phyloP scores from a whole-genome alignment of 2,329 filamentous ascomycete genomes.

The Fonsecaea erecta region DNA sequence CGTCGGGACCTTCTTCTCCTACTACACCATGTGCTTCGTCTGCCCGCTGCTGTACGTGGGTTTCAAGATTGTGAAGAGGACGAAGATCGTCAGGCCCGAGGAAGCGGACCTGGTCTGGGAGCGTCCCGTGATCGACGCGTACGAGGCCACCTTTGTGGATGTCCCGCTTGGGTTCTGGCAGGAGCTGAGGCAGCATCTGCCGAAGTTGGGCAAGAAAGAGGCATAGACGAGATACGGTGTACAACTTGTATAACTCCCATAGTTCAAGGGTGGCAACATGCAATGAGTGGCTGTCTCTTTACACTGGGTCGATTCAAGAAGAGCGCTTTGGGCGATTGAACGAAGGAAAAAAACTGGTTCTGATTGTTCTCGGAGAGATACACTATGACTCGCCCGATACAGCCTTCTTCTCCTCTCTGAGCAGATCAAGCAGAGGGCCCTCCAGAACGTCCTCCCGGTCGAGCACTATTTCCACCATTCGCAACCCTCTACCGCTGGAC shows the following conservation, averaged over 20 bases:
- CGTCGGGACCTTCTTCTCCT: conserved; percentile 70
- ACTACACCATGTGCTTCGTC: conserved; percentile 64
- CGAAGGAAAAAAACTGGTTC: not conserved
- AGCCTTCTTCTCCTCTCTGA: conserved; percentile 40
- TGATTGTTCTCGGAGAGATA: not conserved
- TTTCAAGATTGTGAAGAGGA: conserved; percentile 70
- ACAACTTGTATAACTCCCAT: no score
- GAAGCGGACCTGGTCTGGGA: conserved; percentile 68
- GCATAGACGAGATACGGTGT: not conserved
- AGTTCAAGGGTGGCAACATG: not conserved
- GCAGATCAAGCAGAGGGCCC: conserved; percentile 37
- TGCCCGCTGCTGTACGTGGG: conserved; percentile 59
- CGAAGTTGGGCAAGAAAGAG: conserved; percentile 39
- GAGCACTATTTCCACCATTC: conserved; percentile 50
- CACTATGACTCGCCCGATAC: not conserved
- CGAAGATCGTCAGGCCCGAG: conserved; percentile 57
- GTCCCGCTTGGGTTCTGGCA: conserved; percentile 60
- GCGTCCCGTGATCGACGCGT: conserved; percentile 62
- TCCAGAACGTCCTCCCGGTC: conserved; percentile 44
- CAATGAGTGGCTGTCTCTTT: not conserved
- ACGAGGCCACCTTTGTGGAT: conserved; percentile 58
- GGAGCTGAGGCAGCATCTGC: conserved; percentile 53
- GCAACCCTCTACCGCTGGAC: conserved; percentile 43
- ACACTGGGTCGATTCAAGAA: not conserved
- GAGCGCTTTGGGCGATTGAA: not conserved